These are phyloP conservation scores for Lactifluus rugatus DNA, from an alignment of 768 basidiomycete genomes.

Conservation along the genomic window DNA sequence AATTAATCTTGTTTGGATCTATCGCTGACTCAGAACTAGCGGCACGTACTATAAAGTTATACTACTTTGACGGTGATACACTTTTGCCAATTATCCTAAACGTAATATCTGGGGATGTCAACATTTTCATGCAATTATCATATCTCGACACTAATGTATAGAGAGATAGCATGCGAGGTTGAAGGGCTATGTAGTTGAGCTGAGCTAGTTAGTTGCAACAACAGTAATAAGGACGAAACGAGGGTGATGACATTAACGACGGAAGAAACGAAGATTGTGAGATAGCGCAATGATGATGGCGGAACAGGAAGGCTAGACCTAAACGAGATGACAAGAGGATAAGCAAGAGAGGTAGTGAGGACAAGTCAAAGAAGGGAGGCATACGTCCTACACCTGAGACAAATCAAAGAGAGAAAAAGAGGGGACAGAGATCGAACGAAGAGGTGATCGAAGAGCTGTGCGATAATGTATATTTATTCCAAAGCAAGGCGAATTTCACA, in stretches of 20 bases:
- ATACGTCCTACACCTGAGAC: not conserved
- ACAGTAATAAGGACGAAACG: constrained; percentile 9
- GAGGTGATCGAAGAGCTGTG: constrained; percentile 12
- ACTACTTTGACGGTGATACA: no score
- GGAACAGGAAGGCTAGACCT: not conserved
- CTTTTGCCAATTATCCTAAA: not conserved
- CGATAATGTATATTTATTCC: constrained; percentile 15
- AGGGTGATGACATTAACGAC: constrained; percentile 15
- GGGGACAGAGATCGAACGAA: not conserved
- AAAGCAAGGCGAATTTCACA: constrained; percentile 18
- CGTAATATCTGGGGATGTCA: not conserved
- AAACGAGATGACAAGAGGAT: not conserved
- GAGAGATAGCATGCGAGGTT: constrained; percentile 1
- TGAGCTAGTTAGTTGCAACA: constrained; percentile 16
- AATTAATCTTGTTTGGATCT: not conserved
- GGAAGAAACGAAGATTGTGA: constrained; percentile 11
- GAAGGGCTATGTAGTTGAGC: constrained; percentile 5
- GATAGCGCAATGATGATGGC: constrained; percentile 10
- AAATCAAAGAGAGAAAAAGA: not conserved
- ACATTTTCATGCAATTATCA: not conserved
- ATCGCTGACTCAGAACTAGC: not conserved
- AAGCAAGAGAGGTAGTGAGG: constrained; percentile 4
- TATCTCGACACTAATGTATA: constrained; percentile 3
- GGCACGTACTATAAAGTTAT: no score
- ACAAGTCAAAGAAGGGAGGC: not conserved